A percentile compares a stretch with the other conserved stretches of the same genome.
Evolutionary conservation across 164 flowering plant species (phyloP).

Genomic region (Piper longum): DNA sequence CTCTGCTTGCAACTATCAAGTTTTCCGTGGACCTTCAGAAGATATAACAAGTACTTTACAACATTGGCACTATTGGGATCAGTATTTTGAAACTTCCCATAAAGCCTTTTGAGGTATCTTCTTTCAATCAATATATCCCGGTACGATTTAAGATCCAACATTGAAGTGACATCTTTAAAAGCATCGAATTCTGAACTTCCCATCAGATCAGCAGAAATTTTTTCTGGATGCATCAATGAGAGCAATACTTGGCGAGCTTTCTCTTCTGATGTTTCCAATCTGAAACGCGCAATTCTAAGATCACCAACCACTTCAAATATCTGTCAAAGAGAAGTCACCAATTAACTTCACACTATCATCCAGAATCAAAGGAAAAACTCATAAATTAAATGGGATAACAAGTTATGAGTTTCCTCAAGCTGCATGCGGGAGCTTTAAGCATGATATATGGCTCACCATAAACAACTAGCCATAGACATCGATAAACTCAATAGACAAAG

Average conservation of each 20-base stretch:
- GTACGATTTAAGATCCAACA: constrained; percentile 39
- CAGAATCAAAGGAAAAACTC: not conserved
- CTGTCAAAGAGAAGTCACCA: constrained; percentile 22
- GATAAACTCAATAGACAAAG: too few relatives aligned
- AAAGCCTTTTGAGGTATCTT: constrained; percentile 50
- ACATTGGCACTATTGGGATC: constrained; percentile 39
- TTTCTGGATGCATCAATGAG: constrained; percentile 28
- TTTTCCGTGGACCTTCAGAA: constrained; percentile 42
- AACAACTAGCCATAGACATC: too few relatives aligned
- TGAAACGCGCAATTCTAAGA: constrained; percentile 34
- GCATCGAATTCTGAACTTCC: constrained; percentile 30
- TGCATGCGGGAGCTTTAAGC: too few relatives aligned
- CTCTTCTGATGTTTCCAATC: constrained; percentile 47
- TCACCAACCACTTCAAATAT: constrained; percentile 48
- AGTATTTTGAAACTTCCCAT: constrained; percentile 24
- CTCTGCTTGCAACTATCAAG: constrained; percentile 16
- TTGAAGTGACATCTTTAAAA: constrained; percentile 40
- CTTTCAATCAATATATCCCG: constrained; percentile 53
- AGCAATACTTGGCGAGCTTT: constrained; percentile 53
- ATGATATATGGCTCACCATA: too few relatives aligned
- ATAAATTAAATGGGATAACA: not conserved
- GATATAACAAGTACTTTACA: constrained; percentile 32
- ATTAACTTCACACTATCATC: not conserved
- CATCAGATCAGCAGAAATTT: constrained; percentile 20
- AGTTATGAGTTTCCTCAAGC: too few relatives aligned